Base-by-base conservation (phyloP, 495 filamentous ascomycete genomes). In the Penicillium longicatenatum region DNA sequence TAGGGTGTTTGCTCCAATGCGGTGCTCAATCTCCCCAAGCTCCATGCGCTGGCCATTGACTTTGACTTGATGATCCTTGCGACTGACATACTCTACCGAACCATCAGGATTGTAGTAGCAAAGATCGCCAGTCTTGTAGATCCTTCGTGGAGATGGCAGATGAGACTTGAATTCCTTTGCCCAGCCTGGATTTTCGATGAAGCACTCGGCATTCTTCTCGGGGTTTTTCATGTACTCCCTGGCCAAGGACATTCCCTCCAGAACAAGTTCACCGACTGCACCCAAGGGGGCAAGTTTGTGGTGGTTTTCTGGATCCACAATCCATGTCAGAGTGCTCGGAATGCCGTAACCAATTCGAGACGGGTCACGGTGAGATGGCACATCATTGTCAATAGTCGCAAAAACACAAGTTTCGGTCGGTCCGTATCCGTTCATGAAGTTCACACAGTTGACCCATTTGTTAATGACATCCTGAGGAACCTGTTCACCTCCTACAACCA, bases 1-100 rank as follows among this genome's bases (percentile, higher is more conserved):
- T 8, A 51, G 66, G 9, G 56, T 10, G 51, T 73, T 63, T 19
- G 69, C 68, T 41, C 66, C 59, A 5, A 80, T 61, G 29, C 76
- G 70, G 67, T 73, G 69, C 29, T 79, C 76, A 21, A 78, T 78
- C 45, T 79, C 76, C 17, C 79, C 82, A 7, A 89, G 71, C 60
- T 89, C 87, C 65, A 89, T 83, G 14, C 87, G 76, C 57, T 88
- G 86, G 6, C 87, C 87, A n/a, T 82, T 78, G 0, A 89, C 66
- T 62, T 89, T 89, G 22, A 87, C 83, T 61, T 88, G 85, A 49
- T 83, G 77, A 52, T 89, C 87, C 52, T 84, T 84, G 6, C 87
- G 80, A 30, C 85, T 85, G 14, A 89, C 67, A 56, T 73, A 81
- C 30, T 70, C 63, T 21, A 86, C 68, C 1, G 75, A 76, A 2